These are phyloP conservation scores for Paulownia fortunei DNA, from an alignment of 257 asterid genomes.

Conservation along the genomic window DNA sequence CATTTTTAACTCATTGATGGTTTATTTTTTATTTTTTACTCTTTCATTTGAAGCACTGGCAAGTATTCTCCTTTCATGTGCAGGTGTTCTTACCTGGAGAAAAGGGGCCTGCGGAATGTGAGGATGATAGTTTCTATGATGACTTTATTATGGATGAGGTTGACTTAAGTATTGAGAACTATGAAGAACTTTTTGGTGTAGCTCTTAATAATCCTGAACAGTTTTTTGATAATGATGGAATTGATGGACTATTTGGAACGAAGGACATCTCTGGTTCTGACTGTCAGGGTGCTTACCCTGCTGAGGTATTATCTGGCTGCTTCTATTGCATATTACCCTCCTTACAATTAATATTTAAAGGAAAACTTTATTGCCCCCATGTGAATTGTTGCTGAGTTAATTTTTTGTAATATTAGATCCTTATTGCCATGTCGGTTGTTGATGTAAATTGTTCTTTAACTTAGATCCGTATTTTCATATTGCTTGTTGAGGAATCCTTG, in stretches of 20 bases:
- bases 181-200: conserved; percentile 72
- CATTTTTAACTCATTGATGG: neutral
- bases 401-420: neutral
- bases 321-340: conserved; percentile 7
- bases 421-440: neutral
- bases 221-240: conserved; percentile 58
- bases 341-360: neutral
- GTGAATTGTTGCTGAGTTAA: neutral
- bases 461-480: conserved; percentile 4
- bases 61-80: conserved; percentile 30
- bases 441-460: neutral
- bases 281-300: conserved; percentile 48
- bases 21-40: neutral
- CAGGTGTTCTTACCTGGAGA: conserved; percentile 60
- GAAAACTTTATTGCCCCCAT: neutral
- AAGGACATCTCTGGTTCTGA: conserved; percentile 56
- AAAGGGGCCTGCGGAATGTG: conserved; percentile 47
- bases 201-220: conserved; percentile 57
- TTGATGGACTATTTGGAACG: conserved; percentile 68
- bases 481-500: conserved; percentile 2
- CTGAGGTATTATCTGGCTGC: conserved; percentile 56
- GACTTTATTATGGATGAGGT: conserved; percentile 71
- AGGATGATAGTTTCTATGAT: conserved; percentile 54
- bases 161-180: conserved; percentile 66
- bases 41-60: neutral